Evolutionary conservation across 352 stramenopile species (phyloP), one percentile per base, ranked within the genome.

Genomic region (Albugo laibachii): DNA sequence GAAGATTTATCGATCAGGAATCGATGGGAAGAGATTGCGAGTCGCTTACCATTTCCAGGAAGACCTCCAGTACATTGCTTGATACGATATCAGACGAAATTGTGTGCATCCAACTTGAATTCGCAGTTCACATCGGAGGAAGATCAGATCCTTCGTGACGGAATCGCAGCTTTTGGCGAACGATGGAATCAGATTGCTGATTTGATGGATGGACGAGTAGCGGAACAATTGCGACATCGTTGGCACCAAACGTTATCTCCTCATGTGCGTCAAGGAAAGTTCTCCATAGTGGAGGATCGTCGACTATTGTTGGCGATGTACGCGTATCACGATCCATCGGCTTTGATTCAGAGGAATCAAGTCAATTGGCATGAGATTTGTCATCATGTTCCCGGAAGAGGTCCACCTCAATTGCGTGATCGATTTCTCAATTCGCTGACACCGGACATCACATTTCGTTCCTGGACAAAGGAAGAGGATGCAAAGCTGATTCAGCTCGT

Each of bases 141-240:
- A 43, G 68, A 80, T 37, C 47, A 60, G 19, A 54, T 71, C n/a
- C 49, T 80, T n/a, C 57, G 53, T 1, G 43, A 75, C 41, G 68
- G 65, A 14, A 64, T 85, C 2, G 49, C 58, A 2, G 61, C 83
- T 5, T 83, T 85, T 50, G 73, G 73, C n/a, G 73, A 85, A 48
- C 75, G 75, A 38, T 85, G 69, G 70, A 80, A 76, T 14, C 67
- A 81, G 44, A 79, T 85, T 54, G 73, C 73, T 1, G 73, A 83
- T 44, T 62, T 85, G 21, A 61, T 85, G 56, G 73, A 85, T 42
- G 73, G 68, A 1, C 70, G 70, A 16, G 60, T 85, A 18, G 54
- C 73, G 1, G 73, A 85, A 60, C 73, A 85, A 51, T 62, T 85
- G 31, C 68, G 70, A n/a, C 69, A 83, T 43, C 70, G 73, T 0